Evolutionary conservation across 768 basidiomycete genomes (phyloP).

Genomic region (Ramaria sp.): DNA sequence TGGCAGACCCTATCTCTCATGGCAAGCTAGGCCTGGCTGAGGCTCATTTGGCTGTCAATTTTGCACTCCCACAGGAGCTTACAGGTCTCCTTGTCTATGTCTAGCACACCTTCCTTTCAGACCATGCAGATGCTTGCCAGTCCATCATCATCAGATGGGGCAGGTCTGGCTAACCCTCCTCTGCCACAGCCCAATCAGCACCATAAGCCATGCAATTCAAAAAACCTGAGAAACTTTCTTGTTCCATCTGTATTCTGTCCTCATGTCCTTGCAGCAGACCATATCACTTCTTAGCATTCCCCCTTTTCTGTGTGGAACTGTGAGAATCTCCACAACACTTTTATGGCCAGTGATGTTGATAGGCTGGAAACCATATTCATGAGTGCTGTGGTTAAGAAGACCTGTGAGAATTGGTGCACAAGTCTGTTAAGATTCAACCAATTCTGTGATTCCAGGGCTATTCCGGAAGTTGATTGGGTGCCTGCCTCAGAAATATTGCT

Average conservation of each 20-base stretch:
- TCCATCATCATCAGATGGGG: neutral
- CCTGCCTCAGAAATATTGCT: no score
- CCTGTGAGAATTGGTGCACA: no score
- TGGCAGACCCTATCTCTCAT: neutral
- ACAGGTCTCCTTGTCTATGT: neutral
- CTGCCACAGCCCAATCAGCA: neutral
- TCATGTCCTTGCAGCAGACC: neutral
- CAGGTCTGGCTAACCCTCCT: neutral
- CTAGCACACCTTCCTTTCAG: neutral
- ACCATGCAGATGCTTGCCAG: neutral
- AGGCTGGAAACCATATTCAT: no score
- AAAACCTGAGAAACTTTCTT: neutral
- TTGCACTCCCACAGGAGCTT: neutral
- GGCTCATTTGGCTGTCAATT: no score
- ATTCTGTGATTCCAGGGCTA: no score
- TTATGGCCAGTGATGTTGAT: no score
- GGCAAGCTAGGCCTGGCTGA: neutral
- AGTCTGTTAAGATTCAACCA: no score
- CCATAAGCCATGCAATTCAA: neutral
- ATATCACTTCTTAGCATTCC: no score
- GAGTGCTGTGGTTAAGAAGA: no score
- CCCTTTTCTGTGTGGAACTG: slow-evolving; percentile 45
- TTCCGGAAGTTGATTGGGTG: no score
- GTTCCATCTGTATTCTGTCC: neutral
- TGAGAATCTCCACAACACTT: neutral